A percentile compares a stretch with the other conserved stretches of the same genome.
Evolutionary conservation across 2,329 filamentous ascomycete species (phyloP).

Genomic region (Fusarium ramigenum): DNA sequence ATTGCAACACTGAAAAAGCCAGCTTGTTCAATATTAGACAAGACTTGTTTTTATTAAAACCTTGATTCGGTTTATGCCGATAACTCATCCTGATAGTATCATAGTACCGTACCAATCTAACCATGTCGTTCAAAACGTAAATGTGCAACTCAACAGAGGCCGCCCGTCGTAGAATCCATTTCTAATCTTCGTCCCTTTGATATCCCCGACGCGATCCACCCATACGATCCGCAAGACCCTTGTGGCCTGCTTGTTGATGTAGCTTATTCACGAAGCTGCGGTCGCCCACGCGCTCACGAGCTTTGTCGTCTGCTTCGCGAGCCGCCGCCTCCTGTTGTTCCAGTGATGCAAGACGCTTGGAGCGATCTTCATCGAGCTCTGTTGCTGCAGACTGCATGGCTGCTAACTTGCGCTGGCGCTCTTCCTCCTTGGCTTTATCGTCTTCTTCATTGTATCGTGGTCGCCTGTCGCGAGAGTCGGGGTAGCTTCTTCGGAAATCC

Average conservation of each 20-base stretch:
- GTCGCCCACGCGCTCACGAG: slow-evolving; percentile 70
- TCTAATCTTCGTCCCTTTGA: slow-evolving; percentile 57
- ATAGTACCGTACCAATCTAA: too few species aligned
- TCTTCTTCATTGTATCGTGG: slow-evolving; percentile 37
- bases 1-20: neutral
- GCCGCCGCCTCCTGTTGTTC: slow-evolving; percentile 71
- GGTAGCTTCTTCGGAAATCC: slow-evolving; percentile 19
- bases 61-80: neutral
- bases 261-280: slow-evolving; percentile 71
- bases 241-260: slow-evolving; percentile 65
- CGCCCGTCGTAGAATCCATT: neutral
- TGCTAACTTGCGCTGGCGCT: slow-evolving; percentile 73
- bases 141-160: neutral
- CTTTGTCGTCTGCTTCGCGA: slow-evolving; percentile 72
- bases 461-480: slow-evolving; percentile 37
- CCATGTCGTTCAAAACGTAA: neutral
- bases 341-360: slow-evolving; percentile 72
- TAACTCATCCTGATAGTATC: neutral
- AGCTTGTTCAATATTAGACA: neutral
- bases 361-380: slow-evolving; percentile 76
- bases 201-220: slow-evolving; percentile 58
- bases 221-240: slow-evolving; percentile 62
- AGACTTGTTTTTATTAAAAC: neutral
- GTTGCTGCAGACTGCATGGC: slow-evolving; percentile 78
- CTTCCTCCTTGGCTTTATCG: slow-evolving; percentile 56